Evolutionary conservation across 1,284 basidiomycete genomes (phyloP).

Genomic region (Rhodotorula sp.): DNA sequence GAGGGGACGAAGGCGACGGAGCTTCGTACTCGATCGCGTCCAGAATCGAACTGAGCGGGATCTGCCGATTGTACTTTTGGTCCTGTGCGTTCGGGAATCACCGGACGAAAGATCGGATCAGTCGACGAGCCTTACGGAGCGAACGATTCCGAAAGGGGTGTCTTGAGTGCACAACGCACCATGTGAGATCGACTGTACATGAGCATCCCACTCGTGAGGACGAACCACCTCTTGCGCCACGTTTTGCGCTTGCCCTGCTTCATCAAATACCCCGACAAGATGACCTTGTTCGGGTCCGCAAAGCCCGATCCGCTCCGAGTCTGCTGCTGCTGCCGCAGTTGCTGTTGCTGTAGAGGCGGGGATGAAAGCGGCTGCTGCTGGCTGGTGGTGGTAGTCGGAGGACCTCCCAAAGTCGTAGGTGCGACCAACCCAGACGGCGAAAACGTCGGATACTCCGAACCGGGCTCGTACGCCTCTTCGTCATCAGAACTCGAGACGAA

Average conservation of each 20-base stretch:
- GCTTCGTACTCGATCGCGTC: slow-evolving; percentile 82
- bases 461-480: slow-evolving; percentile 38
- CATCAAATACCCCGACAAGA: slow-evolving; percentile 89
- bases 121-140: not conserved
- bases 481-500: slow-evolving; percentile 50
- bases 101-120: not conserved
- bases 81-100: slow-evolving; percentile 60
- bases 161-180: slow-evolving; percentile 37
- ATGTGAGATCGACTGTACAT: slow-evolving; percentile 52
- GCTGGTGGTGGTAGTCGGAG: not conserved
- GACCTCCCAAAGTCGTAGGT: not conserved
- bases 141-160: not conserved
- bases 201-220: slow-evolving; percentile 48
- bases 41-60: slow-evolving; percentile 78
- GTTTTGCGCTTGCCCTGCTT: slow-evolving; percentile 92
- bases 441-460: slow-evolving; percentile 7
- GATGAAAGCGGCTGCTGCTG: not conserved
- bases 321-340: not conserved
- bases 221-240: slow-evolving; percentile 76
- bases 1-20: not conserved
- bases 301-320: not conserved
- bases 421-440: not conserved
- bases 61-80: slow-evolving; percentile 77
- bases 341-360: not conserved
- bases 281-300: slow-evolving; percentile 57